A percentile compares a stretch with the other conserved stretches of the same genome.
phyloP scores from a whole-genome alignment of 1,139 yeast species.

The Kluyveromyces sp. region DNA sequence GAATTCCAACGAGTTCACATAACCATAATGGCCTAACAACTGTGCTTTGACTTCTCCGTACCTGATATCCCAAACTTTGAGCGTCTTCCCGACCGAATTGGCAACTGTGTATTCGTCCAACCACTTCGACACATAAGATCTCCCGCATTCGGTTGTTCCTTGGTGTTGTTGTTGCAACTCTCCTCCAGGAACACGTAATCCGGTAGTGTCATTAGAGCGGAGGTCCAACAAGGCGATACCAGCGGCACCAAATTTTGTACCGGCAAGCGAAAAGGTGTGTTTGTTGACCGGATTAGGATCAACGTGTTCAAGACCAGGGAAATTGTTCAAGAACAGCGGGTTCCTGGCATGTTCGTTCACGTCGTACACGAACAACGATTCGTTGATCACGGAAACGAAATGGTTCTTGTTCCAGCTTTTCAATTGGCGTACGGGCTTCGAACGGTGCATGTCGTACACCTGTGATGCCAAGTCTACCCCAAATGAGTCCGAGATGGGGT shows the following conservation, averaged over 20 bases:
- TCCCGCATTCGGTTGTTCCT: slow-evolving; percentile 1
- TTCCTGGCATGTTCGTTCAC: slow-evolving; percentile 13
- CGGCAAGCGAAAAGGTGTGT: slow-evolving; percentile 18
- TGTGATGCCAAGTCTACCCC: slow-evolving; percentile 6
- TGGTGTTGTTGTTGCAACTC: not conserved
- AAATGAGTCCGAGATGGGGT: slow-evolving; percentile 8
- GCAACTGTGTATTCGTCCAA: slow-evolving; percentile 19
- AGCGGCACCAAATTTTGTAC: slow-evolving; percentile 19
- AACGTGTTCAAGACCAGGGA: slow-evolving; percentile 20
- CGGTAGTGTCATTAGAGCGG: slow-evolving; percentile 13
- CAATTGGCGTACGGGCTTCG: slow-evolving; percentile 20
- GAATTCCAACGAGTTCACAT: slow-evolving; percentile 14
- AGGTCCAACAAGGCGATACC: slow-evolving; percentile 23
- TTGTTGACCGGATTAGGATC: slow-evolving; percentile 16
- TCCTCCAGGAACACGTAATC: slow-evolving; percentile 14
- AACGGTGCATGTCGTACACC: slow-evolving; percentile 3
- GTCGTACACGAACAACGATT: slow-evolving; percentile 24
- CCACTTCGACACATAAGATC: slow-evolving; percentile 11
- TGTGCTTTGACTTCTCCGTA: slow-evolving; percentile 15
- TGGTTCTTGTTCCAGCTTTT: slow-evolving; percentile 16
- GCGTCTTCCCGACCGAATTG: slow-evolving; percentile 16
- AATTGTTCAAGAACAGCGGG: slow-evolving; percentile 22
- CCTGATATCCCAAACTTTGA: slow-evolving; percentile 24
- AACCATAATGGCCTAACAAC: slow-evolving; percentile 19
- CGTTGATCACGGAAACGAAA: slow-evolving; percentile 23